phyloP scores from a whole-genome alignment of 2,329 filamentous ascomycete species.

The Nemania sp. region DNA sequence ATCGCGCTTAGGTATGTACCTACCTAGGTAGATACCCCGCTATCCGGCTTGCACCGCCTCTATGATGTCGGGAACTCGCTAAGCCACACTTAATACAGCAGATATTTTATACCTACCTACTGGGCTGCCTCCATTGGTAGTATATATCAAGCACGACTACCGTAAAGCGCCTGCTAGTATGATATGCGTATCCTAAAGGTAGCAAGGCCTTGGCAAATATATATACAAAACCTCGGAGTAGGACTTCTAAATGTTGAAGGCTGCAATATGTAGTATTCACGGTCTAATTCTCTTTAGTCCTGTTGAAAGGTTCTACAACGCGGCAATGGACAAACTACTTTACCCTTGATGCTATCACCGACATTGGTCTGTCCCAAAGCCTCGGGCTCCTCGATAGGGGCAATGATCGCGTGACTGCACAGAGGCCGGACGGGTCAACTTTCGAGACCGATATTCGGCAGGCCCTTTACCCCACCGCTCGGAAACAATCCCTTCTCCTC shows the following conservation, averaged over 20 bases:
- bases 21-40: too few relatives aligned
- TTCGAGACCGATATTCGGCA: constrained; percentile 13
- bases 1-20: too few relatives aligned
- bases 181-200: too few relatives aligned
- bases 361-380: constrained; percentile 20
- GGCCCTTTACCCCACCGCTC: constrained; percentile 17
- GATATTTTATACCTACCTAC: neutral
- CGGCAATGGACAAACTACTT: constrained; percentile 29
- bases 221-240: neutral
- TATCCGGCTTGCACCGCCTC: neutral
- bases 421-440: constrained; percentile 6
- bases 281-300: neutral
- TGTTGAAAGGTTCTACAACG: too few relatives aligned
- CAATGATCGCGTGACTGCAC: constrained; percentile 14
- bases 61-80: neutral
- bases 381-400: constrained; percentile 26
- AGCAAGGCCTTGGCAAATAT: too few relatives aligned
- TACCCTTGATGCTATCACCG: constrained; percentile 22
- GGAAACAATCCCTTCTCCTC: constrained; percentile 21
- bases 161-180: neutral
- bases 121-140: neutral
- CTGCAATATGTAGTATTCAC: neutral
- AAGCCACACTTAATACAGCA: constrained; percentile 12
- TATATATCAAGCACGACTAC: neutral
- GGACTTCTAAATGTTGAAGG: neutral